Conservation (phyloP, 768 basidiomycete species). For the Boletus sp. region DNA sequence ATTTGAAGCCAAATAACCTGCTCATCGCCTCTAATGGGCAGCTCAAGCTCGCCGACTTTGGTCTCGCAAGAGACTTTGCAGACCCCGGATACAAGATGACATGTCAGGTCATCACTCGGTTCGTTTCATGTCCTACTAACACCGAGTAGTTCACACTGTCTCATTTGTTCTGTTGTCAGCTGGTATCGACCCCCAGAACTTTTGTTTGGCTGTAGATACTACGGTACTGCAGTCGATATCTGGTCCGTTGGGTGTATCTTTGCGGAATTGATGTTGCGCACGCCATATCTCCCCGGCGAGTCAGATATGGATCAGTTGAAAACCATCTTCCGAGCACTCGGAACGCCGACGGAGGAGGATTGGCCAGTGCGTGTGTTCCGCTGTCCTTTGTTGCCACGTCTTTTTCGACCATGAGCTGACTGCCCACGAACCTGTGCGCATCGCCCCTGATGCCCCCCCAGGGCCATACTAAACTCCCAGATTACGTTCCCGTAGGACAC, state of each 20-base stretch:
- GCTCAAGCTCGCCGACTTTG: constrained; percentile 98
- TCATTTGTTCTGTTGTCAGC: constrained; percentile 39
- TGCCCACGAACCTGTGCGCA: neutral
- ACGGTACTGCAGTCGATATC: constrained; percentile 88
- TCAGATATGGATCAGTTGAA: constrained; percentile 97
- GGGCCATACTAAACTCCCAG: constrained; percentile 89
- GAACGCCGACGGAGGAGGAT: constrained; percentile 93
- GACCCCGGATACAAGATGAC: constrained; percentile 98
- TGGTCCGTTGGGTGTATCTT: constrained; percentile 99
- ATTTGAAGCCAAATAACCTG: constrained; percentile 98
- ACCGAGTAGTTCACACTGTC: neutral
- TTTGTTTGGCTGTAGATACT: constrained; percentile 85
- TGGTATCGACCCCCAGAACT: constrained; percentile 99
- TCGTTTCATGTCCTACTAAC: constrained; percentile 26
- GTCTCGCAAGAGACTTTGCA: constrained; percentile 93
- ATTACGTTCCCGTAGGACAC: constrained; percentile 83
- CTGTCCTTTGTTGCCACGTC: neutral
- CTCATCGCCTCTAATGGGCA: constrained; percentile 87
- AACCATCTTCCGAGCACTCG: constrained; percentile 89
- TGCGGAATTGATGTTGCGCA: constrained; percentile 93
- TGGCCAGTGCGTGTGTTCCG: constrained; percentile 76
- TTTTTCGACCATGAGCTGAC: neutral
- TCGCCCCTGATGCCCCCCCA: constrained; percentile 27
- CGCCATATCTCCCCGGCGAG: constrained; percentile 93
- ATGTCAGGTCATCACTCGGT: constrained; percentile 97